Conservation (phyloP, 225 moss, liverwort and hornwort genomes). For the Lunularia cruciata region DNA sequence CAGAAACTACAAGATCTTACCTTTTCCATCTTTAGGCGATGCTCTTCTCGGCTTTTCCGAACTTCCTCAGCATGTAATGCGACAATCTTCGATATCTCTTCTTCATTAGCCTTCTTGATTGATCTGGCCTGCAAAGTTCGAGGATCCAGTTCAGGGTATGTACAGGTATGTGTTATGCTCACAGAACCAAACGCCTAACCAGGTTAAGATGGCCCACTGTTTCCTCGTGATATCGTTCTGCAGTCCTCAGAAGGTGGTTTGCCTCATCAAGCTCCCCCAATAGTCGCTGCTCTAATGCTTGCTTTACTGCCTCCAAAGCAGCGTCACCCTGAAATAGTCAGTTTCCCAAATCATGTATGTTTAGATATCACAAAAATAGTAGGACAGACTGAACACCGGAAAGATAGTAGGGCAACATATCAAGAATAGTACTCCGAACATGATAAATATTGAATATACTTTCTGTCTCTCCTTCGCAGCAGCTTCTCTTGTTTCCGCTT, state of each 20-base stretch:
- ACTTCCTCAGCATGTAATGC: conserved; percentile 24
- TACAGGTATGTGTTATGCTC: too few relatives aligned
- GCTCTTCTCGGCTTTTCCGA: conserved; percentile 11
- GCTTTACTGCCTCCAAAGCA: conserved; percentile 24
- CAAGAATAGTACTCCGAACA: background rate
- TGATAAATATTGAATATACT: conserved; percentile 11
- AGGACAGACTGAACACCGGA: background rate
- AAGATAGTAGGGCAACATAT: background rate
- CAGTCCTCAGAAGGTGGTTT: conserved; percentile 17
- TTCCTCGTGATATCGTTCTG: conserved; percentile 22
- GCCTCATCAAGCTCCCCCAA: conserved; percentile 22
- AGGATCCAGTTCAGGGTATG: background rate
- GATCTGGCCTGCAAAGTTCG: conserved; percentile 15
- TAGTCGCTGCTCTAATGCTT: conserved; percentile 7
- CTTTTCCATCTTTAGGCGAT: conserved; percentile 21
- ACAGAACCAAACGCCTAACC: too few relatives aligned
- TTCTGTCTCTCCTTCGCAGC: conserved; percentile 30
- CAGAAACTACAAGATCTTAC: conserved; percentile 15
- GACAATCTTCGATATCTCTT: conserved; percentile 23
- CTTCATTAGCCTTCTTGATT: conserved; percentile 15
- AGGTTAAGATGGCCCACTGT: conserved; percentile 14
- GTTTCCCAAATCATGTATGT: background rate
- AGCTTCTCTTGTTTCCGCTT: conserved; percentile 32
- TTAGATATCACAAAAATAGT: background rate
- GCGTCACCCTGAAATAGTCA: conserved; percentile 24